A percentile compares a stretch with the other conserved stretches of the same genome.
phyloP scores from a whole-genome alignment of 2,329 filamentous ascomycete genomes.

The Alternaria sp. region DNA sequence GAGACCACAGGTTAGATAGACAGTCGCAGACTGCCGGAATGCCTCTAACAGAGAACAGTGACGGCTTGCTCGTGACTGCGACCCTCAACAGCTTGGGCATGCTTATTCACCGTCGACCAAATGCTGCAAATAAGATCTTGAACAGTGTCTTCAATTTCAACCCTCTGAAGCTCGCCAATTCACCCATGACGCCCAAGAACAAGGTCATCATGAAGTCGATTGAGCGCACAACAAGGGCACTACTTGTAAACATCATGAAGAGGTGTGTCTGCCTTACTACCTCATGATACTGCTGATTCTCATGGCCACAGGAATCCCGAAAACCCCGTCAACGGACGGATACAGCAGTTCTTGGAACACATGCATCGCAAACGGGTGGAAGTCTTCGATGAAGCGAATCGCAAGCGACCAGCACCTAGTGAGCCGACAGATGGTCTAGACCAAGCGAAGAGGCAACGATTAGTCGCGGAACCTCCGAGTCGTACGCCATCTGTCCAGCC shows the following conservation, averaged over 20 bases:
- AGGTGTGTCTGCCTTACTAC: constrained; percentile 60
- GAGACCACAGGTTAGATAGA: constrained; percentile 76
- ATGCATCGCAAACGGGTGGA: constrained; percentile 80
- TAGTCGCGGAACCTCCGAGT: constrained; percentile 62
- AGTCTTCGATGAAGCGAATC: constrained; percentile 77
- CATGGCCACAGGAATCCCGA: constrained; percentile 72
- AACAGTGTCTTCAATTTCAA: constrained; percentile 90
- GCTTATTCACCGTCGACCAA: constrained; percentile 81
- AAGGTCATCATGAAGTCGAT: constrained; percentile 90
- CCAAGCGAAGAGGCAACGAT: constrained; percentile 79
- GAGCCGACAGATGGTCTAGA: constrained; percentile 78
- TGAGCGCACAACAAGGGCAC: constrained; percentile 87
- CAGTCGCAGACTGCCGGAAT: constrained; percentile 13
- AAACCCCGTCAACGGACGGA: constrained; percentile 75
- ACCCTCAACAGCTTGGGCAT: constrained; percentile 88
- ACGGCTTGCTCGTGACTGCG: constrained; percentile 87
- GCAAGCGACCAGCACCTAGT: constrained; percentile 77
- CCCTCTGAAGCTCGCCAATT: constrained; percentile 80
- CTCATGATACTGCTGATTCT: constrained; percentile 5
- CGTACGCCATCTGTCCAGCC: constrained; percentile 67
- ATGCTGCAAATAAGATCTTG: constrained; percentile 84
- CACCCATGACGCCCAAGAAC: constrained; percentile 77
- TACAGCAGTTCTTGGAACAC: constrained; percentile 87
- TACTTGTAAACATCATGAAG: constrained; percentile 84
- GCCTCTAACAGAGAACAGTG: constrained; percentile 62